These are phyloP conservation scores for Xylaria digitata DNA, from an alignment of 2,329 filamentous ascomycete species.

Conservation along the genomic window DNA sequence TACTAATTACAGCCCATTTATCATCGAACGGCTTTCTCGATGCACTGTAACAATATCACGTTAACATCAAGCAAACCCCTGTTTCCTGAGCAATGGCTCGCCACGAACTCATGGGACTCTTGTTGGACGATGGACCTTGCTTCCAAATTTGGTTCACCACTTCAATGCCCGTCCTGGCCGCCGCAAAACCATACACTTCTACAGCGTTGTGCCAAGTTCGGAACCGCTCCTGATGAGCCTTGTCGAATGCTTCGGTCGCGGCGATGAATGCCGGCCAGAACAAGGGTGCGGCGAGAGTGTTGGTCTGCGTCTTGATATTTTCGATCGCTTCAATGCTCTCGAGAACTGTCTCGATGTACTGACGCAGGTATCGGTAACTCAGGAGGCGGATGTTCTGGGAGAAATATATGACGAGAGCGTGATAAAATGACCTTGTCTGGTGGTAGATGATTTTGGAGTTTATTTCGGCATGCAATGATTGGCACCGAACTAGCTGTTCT, in stretches of 20 bases:
- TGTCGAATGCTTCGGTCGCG: constrained; percentile 54
- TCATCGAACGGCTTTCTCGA: no score
- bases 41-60: neutral
- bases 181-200: constrained; percentile 2
- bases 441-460: constrained; percentile 20
- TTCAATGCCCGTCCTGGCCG: neutral
- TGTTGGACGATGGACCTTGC: neutral
- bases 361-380: constrained; percentile 18
- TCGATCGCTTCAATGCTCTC: constrained; percentile 31
- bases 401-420: constrained; percentile 81
- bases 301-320: constrained; percentile 20
- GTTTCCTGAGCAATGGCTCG: constrained; percentile 1
- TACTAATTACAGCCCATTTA: no score
- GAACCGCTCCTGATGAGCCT: constrained; percentile 15
- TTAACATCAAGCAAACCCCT: neutral
- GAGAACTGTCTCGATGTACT: constrained; percentile 21
- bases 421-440: constrained; percentile 71
- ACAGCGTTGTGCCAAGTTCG: neutral
- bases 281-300: constrained; percentile 22
- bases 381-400: constrained; percentile 54
- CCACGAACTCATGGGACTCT: constrained; percentile 1
- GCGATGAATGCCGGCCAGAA: constrained; percentile 33
- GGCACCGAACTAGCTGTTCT: neutral
- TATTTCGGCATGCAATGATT: neutral
- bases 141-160: constrained; percentile 1